Evolutionary conservation across 2,329 filamentous ascomycete species (phyloP).

Genomic region (Colletotrichum agaves): DNA sequence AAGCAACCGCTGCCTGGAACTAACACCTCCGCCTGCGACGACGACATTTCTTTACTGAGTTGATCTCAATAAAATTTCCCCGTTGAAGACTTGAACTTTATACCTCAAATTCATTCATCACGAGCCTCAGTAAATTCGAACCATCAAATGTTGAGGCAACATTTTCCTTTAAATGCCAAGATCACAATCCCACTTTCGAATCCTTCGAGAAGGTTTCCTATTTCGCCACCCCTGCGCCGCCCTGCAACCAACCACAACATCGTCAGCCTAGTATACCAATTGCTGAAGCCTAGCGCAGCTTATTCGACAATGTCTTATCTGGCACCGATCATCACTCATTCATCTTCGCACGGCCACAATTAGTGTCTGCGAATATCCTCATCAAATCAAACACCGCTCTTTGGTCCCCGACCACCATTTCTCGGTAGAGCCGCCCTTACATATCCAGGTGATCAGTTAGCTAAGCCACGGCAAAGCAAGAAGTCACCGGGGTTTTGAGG

Average conservation of each 20-base stretch:
- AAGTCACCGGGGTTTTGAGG: background rate
- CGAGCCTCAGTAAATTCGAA: background rate
- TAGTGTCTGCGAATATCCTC: background rate
- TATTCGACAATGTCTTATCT: background rate
- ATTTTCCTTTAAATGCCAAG: background rate
- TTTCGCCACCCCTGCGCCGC: constrained; percentile 31
- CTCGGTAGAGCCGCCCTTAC: constrained; percentile 1
- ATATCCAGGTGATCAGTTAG: background rate
- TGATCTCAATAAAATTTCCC: too few species aligned
- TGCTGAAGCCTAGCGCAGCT: background rate
- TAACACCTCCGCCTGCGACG: too few species aligned
- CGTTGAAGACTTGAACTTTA: too few species aligned
- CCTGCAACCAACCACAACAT: background rate
- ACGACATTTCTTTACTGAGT: too few species aligned
- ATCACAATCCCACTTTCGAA: background rate
- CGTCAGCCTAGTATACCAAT: background rate
- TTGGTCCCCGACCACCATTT: background rate
- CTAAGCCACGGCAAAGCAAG: background rate
- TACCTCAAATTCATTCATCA: too few species aligned
- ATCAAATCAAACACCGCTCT: background rate
- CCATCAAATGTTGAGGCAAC: too few species aligned
- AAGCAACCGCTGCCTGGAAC: too few species aligned
- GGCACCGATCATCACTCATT: background rate
- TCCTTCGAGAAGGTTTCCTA: constrained; percentile 34
- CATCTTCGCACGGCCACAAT: background rate